Conservation (phyloP, 805 yeast species). For the Kluyveromyces aestuarii region DNA sequence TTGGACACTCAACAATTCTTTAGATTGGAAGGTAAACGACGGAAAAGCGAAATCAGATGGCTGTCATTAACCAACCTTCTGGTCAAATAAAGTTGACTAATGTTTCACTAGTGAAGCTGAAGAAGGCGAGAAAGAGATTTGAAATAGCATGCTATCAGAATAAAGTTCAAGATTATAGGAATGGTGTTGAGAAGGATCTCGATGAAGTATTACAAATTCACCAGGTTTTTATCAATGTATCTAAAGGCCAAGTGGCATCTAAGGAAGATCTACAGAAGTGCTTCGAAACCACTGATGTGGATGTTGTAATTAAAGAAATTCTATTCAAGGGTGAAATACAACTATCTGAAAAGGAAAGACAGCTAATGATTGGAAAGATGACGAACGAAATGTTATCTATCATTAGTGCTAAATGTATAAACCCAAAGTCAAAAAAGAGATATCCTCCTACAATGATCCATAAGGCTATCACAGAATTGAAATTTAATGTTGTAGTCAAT, state of each 20-base stretch:
- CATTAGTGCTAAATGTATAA: conserved; percentile 83
- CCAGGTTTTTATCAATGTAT: conserved; percentile 87
- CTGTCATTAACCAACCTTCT: conserved; percentile 73
- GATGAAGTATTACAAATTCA: conserved; percentile 96
- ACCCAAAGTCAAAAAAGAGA: conserved; percentile 80
- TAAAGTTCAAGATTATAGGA: conserved; percentile 90
- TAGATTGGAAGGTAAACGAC: too few species aligned
- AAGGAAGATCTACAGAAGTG: conserved; percentile 67
- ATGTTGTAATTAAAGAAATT: conserved; percentile 71
- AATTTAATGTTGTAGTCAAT: conserved; percentile 65
- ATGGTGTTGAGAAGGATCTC: conserved; percentile 63
- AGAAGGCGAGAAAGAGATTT: conserved; percentile 83
- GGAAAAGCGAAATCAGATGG: not conserved
- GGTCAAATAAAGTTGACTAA: conserved; percentile 87
- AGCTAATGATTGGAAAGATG: conserved; percentile 58
- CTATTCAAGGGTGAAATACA: conserved; percentile 89
- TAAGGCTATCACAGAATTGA: conserved; percentile 69
- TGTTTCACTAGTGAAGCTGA: conserved; percentile 86
- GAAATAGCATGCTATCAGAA: conserved; percentile 96
- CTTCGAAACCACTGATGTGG: conserved; percentile 69
- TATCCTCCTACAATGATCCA: conserved; percentile 93
- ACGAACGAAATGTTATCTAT: conserved; percentile 77
- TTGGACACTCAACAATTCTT: not conserved
- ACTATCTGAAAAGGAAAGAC: conserved; percentile 86
- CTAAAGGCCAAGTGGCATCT: conserved; percentile 89